Conservation (phyloP, 2,329 filamentous ascomycete species). For the Ascochyta viciae-villosae region DNA sequence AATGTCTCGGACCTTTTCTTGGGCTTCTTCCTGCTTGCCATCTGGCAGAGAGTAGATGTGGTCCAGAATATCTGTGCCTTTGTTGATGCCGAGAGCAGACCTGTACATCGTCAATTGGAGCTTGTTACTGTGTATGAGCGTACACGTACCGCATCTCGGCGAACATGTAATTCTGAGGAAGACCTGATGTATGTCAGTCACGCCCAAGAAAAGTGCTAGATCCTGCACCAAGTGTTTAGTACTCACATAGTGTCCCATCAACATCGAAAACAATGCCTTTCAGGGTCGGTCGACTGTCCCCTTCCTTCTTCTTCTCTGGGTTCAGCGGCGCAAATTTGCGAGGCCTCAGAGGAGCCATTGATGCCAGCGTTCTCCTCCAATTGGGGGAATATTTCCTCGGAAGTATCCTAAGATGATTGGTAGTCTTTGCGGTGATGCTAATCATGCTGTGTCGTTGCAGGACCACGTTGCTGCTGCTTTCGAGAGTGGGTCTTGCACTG, state of each 20-base stretch:
- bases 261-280: conserved; percentile 84
- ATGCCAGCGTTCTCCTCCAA: conserved; percentile 8
- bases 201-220: neutral
- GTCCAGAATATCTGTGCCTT: conserved; percentile 81
- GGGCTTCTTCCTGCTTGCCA: conserved; percentile 67
- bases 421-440: conserved; percentile 1
- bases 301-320: conserved; percentile 33
- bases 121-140: neutral
- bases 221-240: neutral
- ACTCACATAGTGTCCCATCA: conserved; percentile 89
- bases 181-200: conserved; percentile 56
- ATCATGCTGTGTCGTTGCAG: conserved; percentile 11
- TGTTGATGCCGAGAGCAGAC: conserved; percentile 73
- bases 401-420: neutral
- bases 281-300: conserved; percentile 53
- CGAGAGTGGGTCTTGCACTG: conserved; percentile 4
- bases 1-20: conserved; percentile 77
- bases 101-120: conserved; percentile 8
- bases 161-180: conserved; percentile 98
- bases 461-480: conserved; percentile 4
- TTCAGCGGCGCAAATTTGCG: conserved; percentile 61
- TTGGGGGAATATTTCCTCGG: neutral
- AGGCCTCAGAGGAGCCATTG: conserved; percentile 33
- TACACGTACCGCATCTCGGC: conserved; percentile 72
- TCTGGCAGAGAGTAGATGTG: conserved; percentile 80